Base-by-base conservation (phyloP, 2,329 filamentous ascomycete species). In the Tolypocladium tropicale region DNA sequence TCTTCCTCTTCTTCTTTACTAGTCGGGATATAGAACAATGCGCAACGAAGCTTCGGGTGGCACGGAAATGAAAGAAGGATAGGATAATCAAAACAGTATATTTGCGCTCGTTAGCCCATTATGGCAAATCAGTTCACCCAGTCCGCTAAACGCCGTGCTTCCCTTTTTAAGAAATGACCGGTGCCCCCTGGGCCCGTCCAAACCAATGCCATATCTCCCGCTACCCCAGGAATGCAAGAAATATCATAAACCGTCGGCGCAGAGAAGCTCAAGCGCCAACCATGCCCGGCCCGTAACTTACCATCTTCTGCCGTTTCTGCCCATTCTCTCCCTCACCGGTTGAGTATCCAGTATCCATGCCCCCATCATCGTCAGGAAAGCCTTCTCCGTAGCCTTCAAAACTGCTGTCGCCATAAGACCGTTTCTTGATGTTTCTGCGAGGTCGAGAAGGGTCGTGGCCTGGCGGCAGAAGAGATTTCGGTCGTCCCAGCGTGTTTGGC, bases 321-420 rank as follows among this genome's bases (percentile, higher is more conserved):
- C 75, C 77, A 62, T 86, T 83, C 62, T 88, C 86, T 62, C 84
- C 83, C 61, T 88, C 87, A 57, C 84, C 86, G 25, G 86, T 89
- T 25, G 85, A 89, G 65, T 90, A 86, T n/a, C 81, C 83, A 18
- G 74, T 75, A 14, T 80, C 84, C 56, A 68, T 65, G 49, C 78
- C 82, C 10, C 68, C 69, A 59, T 87, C 86, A 60, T 89, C 86
- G 59, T 90, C 87, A 11, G 79, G 79, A 62, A 78, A 90, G 36
- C 85, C 84, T 62, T 90, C 86, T 49, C 82, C 81, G 64, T 91
- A 91, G 46, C 88, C 88, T 64, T 88, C 84, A 65, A 82, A 92
- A 64, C 85, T 89, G 63, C 78, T 81, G 60, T 92, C 88, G 41
- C 85, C 84, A 66, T 91, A 92, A 59, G 84, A 82, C 52, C 89